Base-by-base conservation (phyloP, 257 asterid species). In the Rubia yunnanensis region DNA sequence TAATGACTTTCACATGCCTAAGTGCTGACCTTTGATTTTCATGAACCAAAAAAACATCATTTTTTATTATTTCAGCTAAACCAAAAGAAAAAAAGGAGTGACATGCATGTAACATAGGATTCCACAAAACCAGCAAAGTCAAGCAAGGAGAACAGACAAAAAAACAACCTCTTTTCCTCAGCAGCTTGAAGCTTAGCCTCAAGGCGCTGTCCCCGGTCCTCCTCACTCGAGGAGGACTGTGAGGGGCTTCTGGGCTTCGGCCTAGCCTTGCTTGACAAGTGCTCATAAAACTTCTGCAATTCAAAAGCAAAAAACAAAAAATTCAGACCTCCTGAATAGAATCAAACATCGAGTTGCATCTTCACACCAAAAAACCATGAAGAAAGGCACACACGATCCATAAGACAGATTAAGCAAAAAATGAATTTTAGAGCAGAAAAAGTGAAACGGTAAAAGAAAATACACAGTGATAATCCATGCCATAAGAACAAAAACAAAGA, bases 151-250 rank as follows among this genome's bases (percentile, higher is more conserved):
- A 63, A 64, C 35, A 10, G 11, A 26, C 49, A 58, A 60, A 53
- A 10, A n/a, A 27, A 27, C 64, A 60, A 84, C 99, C 99, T 85
- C 78, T 94, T 94, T 77, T 79, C 86, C 73, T 94, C 94, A 66
- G 99, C 99, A 80, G 96, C 99, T 76, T 80, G 87, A 70, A 94
- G 96, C 84, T 88, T 94, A 48, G 99, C 99, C 85, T 94, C 97
- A 1, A 94, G 92, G 48, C 97, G 95, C 79, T 86, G 96, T 68
- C 92, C 99, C 65, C 69, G 88, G 65, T 88, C 92, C 41, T 87
- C 97, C 71, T 85, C 95, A n/a, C 73, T 41, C 39, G 89, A 81
- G 14, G 90, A 79, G 50, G 88, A 81, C 35, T 81, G 84, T 2
- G 91, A 78, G 73, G 96, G 97, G 74, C 95, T 90, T 82, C 88